Evolutionary conservation across 805 yeast genomes (phyloP).

Genomic region (Sugiyamaella valdiviana): DNA sequence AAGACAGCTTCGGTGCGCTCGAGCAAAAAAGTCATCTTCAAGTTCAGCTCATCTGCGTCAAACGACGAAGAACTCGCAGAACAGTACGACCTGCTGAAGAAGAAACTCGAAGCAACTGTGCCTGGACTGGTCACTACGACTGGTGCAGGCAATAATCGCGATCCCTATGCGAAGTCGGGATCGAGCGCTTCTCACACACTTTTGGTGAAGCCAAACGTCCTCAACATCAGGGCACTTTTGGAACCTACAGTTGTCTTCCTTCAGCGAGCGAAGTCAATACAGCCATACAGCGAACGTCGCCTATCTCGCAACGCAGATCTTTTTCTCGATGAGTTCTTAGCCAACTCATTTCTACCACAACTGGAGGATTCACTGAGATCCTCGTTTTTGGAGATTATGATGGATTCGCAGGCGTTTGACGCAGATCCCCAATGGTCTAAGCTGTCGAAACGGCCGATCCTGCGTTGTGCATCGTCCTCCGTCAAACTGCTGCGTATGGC

Average conservation of each 20-base stretch:
- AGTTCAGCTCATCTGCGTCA: slow-evolving; percentile 30
- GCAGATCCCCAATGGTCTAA: slow-evolving; percentile 28
- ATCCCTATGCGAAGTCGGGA: slow-evolving; percentile 55
- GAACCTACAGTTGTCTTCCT: slow-evolving; percentile 67
- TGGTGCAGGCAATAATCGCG: slow-evolving; percentile 21
- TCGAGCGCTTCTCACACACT: slow-evolving; percentile 53
- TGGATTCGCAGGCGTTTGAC: slow-evolving; percentile 36
- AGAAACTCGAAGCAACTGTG: slow-evolving; percentile 53
- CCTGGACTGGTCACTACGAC: slow-evolving; percentile 52
- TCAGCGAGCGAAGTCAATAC: slow-evolving; percentile 47
- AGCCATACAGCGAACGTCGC: slow-evolving; percentile 27
- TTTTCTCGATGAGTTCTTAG: slow-evolving; percentile 61
- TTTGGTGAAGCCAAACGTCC: slow-evolving; percentile 61
- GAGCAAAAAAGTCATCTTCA: slow-evolving; percentile 16
- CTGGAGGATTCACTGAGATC: slow-evolving; percentile 50
- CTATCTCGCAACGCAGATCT: slow-evolving; percentile 21
- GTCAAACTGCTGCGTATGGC: slow-evolving; percentile 42
- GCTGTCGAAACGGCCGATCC: slow-evolving; percentile 29
- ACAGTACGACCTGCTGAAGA: slow-evolving; percentile 37
- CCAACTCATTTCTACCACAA: slow-evolving; percentile 54
- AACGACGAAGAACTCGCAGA: slow-evolving; percentile 19
- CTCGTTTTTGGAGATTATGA: slow-evolving; percentile 46
- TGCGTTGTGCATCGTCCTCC: slow-evolving; percentile 42
- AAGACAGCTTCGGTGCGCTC: not conserved
- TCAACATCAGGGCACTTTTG: slow-evolving; percentile 72